These are phyloP conservation scores for Coemansia sp. DNA, from an alignment of 371 early-diverging fungal species.

Conservation along the genomic window DNA sequence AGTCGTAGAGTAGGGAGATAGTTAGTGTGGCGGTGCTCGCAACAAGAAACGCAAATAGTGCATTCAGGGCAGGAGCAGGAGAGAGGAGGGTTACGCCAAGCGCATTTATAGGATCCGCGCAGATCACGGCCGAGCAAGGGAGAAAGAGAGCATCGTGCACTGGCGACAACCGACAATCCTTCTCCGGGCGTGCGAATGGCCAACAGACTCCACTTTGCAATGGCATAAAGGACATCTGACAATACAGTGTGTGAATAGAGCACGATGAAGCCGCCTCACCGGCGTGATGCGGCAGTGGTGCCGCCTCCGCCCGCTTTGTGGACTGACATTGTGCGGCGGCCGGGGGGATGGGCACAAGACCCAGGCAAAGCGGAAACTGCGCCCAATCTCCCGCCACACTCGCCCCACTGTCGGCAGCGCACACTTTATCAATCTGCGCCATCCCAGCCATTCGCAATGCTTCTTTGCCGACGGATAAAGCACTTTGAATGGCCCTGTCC, in stretches of 20 bases:
- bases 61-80: not conserved
- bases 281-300: conserved; percentile 1
- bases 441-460: not conserved
- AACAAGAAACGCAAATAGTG: not conserved
- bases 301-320: not conserved
- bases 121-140: not conserved
- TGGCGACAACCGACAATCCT: not conserved
- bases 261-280: not conserved
- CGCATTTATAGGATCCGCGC: not conserved
- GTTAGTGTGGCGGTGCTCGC: too few species aligned
- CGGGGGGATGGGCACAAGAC: not conserved
- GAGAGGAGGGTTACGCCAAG: not conserved
- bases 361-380: not conserved
- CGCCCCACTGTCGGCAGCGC: too few species aligned
- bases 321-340: not conserved
- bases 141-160: not conserved
- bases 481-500: not conserved
- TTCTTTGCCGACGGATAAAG: not conserved
- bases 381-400: not conserved
- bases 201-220: not conserved
- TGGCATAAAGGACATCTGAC: not conserved
- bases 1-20: too few species aligned
- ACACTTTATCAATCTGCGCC: not conserved
- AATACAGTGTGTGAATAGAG: conserved; percentile 1
- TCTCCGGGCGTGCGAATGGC: not conserved